Base-by-base conservation (phyloP, 306 rosid genomes). In the Macrotyloma uniflorum region DNA sequence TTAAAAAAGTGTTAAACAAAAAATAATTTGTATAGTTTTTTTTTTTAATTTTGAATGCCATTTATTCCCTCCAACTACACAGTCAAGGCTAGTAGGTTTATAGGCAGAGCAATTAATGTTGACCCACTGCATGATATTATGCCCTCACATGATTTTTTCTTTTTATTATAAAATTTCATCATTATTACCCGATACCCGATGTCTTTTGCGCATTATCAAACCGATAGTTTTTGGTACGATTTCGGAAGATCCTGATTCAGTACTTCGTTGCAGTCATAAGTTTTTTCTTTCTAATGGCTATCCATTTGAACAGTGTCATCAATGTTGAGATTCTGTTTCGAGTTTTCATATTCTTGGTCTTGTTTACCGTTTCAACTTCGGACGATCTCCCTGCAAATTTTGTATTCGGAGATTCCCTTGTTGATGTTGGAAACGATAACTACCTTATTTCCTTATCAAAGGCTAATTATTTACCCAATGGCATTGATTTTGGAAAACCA, bases 361-460 rank as follows among this genome's bases (percentile, higher is more conserved):
- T 81, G 16, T 73, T 78, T 64, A 59, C 78, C 22, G 74, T 47
- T 42, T 85, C 87, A 74, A 80, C 66, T 40, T 86, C 90, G 30
- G 36, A 70, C 5, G 57, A 68, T 54, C 28, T 68, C 61, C 86
- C 93, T 6, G 88, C 94, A 70, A 82, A 15, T 81, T 91, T 93
- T 82, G 91, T 91, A 50, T 93, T 91, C 24, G 91, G 97, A 19
- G 97, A 93, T 76, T 89, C 91, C 30, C 84, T 93, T 74, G 88
- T 91, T 63, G 97, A 91, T 59, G 88, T 12, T 0, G 97, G 98
- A 51, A 91, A 91, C 84, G 89, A 91, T 68, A 91, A 93, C 58
- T 84, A 87, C 83, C 74, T 91, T 28, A n/a, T 65, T 49, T 58
- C 96, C 5, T 80, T 91, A 46, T 74, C 91, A 38, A 88, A 79